Evolutionary conservation across 371 early-diverging fungal species (phyloP).

Genomic region (Fennellomyces sp.): DNA sequence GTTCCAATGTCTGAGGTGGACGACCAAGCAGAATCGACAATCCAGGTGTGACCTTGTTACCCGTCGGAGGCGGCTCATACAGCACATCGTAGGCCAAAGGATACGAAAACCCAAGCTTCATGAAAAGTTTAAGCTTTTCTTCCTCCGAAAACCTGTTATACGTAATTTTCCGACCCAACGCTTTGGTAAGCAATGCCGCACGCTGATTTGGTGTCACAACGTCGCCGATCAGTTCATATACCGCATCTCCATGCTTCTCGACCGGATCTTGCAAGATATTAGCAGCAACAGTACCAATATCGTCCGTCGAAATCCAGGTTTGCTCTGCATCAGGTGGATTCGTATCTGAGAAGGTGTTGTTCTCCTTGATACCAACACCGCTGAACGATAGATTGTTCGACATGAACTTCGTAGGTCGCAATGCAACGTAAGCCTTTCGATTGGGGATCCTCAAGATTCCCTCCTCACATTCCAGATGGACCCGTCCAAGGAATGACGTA

Average conservation of each 20-base stretch:
- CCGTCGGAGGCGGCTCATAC: no score
- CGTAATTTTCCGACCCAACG: slow-evolving; percentile 7
- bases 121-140: neutral
- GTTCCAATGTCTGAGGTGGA: slow-evolving; percentile 11
- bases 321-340: neutral
- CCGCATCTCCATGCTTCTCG: slow-evolving; percentile 19
- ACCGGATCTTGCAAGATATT: slow-evolving; percentile 13
- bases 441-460: slow-evolving; percentile 14
- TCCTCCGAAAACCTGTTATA: slow-evolving; percentile 4
- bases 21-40: slow-evolving; percentile 14
- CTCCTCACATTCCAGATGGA: slow-evolving; percentile 16
- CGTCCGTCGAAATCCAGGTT: slow-evolving; percentile 20
- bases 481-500: slow-evolving; percentile 2
- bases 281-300: slow-evolving; percentile 16
- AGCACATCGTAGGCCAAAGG: neutral
- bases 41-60: neutral
- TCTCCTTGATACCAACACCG: neutral
- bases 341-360: slow-evolving; percentile 2
- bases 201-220: slow-evolving; percentile 5
- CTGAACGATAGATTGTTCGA: slow-evolving; percentile 16
- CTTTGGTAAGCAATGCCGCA: slow-evolving; percentile 9
- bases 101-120: neutral
- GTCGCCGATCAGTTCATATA: slow-evolving; percentile 17
- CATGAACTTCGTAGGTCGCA: slow-evolving; percentile 40
- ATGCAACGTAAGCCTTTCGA: slow-evolving; percentile 22